Percentiles rank a stretch among this genome's conserved stretches.
Evolutionary conservation across 345 rosid genomes (phyloP).

Genomic region (Microthlaspi erraticum): DNA sequence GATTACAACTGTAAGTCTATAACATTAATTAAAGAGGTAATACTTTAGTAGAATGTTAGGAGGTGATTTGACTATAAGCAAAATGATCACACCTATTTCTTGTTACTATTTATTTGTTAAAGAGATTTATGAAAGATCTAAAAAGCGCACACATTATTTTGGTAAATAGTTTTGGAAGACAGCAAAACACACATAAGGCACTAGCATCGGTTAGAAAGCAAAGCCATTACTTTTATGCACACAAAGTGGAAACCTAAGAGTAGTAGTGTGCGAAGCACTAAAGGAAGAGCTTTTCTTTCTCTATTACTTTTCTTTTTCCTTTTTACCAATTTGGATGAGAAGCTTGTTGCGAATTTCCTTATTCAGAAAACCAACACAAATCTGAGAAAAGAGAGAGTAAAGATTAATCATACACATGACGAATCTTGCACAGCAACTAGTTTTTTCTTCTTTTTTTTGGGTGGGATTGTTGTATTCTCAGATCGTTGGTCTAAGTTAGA

Average conservation of each 20-base stretch:
- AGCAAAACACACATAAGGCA: slow-evolving; percentile 38
- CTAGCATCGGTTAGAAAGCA: slow-evolving; percentile 44
- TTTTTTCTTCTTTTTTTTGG: slow-evolving; percentile 5
- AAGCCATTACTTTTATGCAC: slow-evolving; percentile 37
- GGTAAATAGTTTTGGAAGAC: slow-evolving; percentile 37
- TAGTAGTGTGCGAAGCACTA: slow-evolving; percentile 40
- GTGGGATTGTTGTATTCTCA: slow-evolving; percentile 26
- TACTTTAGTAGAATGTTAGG: slow-evolving; percentile 7
- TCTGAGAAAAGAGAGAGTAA: slow-evolving; percentile 8
- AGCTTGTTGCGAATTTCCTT: slow-evolving; percentile 37
- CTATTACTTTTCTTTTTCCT: slow-evolving; percentile 4
- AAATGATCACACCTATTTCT: slow-evolving; percentile 5
- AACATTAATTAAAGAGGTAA: neutral
- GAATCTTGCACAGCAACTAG: slow-evolving; percentile 27
- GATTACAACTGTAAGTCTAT: slow-evolving; percentile 2
- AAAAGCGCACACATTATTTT: slow-evolving; percentile 11
- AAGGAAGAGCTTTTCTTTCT: slow-evolving; percentile 21
- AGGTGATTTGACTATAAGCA: slow-evolving; percentile 11
- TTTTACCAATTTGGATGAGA: slow-evolving; percentile 34
- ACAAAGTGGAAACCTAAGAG: slow-evolving; percentile 34
- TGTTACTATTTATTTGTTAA: neutral
- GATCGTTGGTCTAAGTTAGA: slow-evolving; percentile 14
- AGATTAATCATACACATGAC: slow-evolving; percentile 8
- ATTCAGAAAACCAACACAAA: slow-evolving; percentile 40
- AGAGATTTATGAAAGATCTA: neutral